Base-by-base conservation (phyloP, 2,329 filamentous ascomycete genomes). In the Fusarium sp. region DNA sequence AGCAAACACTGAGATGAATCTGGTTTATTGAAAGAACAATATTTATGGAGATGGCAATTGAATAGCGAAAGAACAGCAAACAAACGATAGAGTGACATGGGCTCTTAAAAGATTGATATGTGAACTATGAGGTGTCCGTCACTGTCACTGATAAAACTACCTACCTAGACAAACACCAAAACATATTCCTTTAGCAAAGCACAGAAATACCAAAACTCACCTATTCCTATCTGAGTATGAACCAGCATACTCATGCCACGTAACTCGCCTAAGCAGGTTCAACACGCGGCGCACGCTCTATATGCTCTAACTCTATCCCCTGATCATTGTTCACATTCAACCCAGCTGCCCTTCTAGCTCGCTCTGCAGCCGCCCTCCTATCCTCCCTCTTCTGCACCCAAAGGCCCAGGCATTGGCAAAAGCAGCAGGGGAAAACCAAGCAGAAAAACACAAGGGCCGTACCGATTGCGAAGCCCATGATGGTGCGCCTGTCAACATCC, bases 361-460 rank as follows among this genome's bases (percentile, higher is more conserved):
- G 29, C 11, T 36, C 36, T 11, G 15, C 13, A 20, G 39, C 45
- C 14, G 14, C 20, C 11, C 17, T n/a, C 11, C 13, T 52, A 35
- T 58, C 27, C 18, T 43, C 23, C 13, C 14, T 57, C 29, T 43
- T 55, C 20, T 66, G 52, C 23, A 57, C 54, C 21, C 53, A 37
- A 23, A 42, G 45, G 10, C 49, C 58, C 2, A 72, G 33, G 1
- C 36, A 45, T n/a, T 59, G 57, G 4, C 61, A 27, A 5, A 56
- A 49, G 14, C 35, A 47, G 18, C 60, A 62, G 9, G 69, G 69
- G 11, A 62, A 8, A 11, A 70, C 18, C 20, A 72, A 46, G 2
- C 70, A 11, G 3, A 49, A 8, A 35, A 70, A 58, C 0, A 68
- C 11, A 3, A 33, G 9, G 1, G 42, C 18, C 14, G 70, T 10